Evolutionary conservation across 768 basidiomycete species (phyloP).

Genomic region (Tulasnella sp.): DNA sequence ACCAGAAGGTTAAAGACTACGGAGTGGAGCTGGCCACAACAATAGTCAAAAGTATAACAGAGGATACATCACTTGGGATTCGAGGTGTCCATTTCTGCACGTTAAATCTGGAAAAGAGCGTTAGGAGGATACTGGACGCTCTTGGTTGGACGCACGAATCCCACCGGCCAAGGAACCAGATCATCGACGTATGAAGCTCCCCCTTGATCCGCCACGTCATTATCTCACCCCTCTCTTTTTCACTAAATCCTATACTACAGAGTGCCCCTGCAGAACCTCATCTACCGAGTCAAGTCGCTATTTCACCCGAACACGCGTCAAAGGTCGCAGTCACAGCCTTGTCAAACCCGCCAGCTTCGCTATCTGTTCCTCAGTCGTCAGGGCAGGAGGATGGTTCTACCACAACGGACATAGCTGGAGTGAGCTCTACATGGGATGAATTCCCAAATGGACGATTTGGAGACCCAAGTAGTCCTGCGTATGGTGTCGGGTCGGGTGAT

Average conservation of each 20-base stretch:
- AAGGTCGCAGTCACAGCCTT: conserved; percentile 49
- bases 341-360: conserved; percentile 45
- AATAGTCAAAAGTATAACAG: conserved; percentile 64
- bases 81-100: conserved; percentile 92
- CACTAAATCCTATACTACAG: neutral
- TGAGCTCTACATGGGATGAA: conserved; percentile 81
- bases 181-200: conserved; percentile 24
- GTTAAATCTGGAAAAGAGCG: conserved; percentile 93
- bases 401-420: neutral
- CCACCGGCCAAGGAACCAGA: conserved; percentile 21
- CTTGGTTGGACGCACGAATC: conserved; percentile 63
- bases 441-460: conserved; percentile 99
- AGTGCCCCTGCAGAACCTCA: conserved; percentile 2
- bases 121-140: conserved; percentile 75
- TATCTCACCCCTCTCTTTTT: conserved; percentile 22
- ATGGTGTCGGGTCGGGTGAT: conserved; percentile 62
- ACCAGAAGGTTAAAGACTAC: conserved; percentile 89
- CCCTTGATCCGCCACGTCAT: conserved; percentile 38
- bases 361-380: conserved; percentile 40
- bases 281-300: conserved; percentile 43
- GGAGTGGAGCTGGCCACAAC: conserved; percentile 81
- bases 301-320: conserved; percentile 64
- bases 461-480: conserved; percentile 95
- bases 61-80: conserved; percentile 48
- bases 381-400: conserved; percentile 32